These are phyloP conservation scores for Chlamydomonas sphaeroides DNA, from an alignment of 139 green algal genomes.

Conservation along the genomic window DNA sequence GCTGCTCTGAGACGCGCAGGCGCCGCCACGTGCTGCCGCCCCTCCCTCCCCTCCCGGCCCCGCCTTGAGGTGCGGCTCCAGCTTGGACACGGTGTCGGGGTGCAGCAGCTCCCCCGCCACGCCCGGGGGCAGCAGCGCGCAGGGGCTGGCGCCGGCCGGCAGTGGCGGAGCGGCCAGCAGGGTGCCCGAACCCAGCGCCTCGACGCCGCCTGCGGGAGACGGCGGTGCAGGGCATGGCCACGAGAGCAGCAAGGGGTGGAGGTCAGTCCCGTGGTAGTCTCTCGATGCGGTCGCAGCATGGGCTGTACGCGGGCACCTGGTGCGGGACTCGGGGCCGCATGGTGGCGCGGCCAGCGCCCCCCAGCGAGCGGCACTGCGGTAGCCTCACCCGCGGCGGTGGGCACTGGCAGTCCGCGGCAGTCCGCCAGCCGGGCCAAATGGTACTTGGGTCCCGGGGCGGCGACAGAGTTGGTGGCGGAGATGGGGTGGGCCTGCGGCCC, in stretches of 20 bases:
- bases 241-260: no score
- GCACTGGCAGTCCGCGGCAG: conserved; percentile 56
- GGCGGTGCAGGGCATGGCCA: no score
- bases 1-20: no score
- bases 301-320: no score
- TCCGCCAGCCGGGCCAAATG: conserved; percentile 29
- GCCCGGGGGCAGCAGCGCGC: conserved; percentile 45
- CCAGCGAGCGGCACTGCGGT: no score
- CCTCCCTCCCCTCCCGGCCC: background rate
- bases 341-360: no score
- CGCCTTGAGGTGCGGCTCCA: conserved; percentile 36
- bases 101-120: conserved; percentile 35
- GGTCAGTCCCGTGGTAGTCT: no score
- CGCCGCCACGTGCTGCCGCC: no score
- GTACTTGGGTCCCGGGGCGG: background rate
- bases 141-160: background rate
- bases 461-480: background rate
- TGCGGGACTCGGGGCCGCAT: no score
- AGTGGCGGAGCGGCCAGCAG: conserved; percentile 45
- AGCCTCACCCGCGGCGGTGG: conserved; percentile 48
- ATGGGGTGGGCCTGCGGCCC: no score
- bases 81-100: conserved; percentile 29
- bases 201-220: conserved; percentile 39
- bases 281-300: no score
- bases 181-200: conserved; percentile 25